phyloP scores from a whole-genome alignment of 371 early-diverging fungal species.

The Zychaea mexicana region DNA sequence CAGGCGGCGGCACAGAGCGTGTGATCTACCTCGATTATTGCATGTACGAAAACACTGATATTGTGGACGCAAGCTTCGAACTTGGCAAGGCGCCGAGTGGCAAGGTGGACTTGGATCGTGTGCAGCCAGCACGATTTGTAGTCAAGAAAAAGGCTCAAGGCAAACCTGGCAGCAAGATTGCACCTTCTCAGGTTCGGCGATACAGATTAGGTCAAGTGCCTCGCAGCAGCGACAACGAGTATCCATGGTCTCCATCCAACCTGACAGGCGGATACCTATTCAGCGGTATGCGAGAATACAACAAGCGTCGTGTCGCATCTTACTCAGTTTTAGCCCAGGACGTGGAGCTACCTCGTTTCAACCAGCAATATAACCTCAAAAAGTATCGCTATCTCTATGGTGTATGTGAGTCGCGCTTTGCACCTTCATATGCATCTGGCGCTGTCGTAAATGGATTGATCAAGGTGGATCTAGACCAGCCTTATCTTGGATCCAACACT shows the following conservation, averaged over 20 bases:
- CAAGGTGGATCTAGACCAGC: slow-evolving; percentile 54
- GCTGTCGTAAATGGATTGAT: slow-evolving; percentile 56
- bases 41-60: slow-evolving; percentile 52
- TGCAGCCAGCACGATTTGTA: slow-evolving; percentile 41
- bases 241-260: slow-evolving; percentile 10
- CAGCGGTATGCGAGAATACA: slow-evolving; percentile 24
- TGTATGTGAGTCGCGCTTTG: slow-evolving; percentile 49
- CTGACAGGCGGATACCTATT: slow-evolving; percentile 14
- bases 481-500: slow-evolving; percentile 34
- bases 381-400: slow-evolving; percentile 63
- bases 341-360: slow-evolving; percentile 65
- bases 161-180: slow-evolving; percentile 38
- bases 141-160: slow-evolving; percentile 39
- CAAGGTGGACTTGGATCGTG: slow-evolving; percentile 21
- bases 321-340: slow-evolving; percentile 47
- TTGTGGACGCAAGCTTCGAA: slow-evolving; percentile 52
- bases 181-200: slow-evolving; percentile 46
- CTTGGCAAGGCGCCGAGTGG: slow-evolving; percentile 39
- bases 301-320: slow-evolving; percentile 45
- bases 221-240: not conserved
- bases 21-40: slow-evolving; percentile 50
- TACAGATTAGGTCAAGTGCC: slow-evolving; percentile 47
- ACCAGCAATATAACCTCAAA: slow-evolving; percentile 43
- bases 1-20: slow-evolving; percentile 38
- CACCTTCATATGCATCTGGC: slow-evolving; percentile 48